These are phyloP conservation scores for Hortiboletus rubellus DNA, from an alignment of 1,284 basidiomycete genomes.

Conservation along the genomic window DNA sequence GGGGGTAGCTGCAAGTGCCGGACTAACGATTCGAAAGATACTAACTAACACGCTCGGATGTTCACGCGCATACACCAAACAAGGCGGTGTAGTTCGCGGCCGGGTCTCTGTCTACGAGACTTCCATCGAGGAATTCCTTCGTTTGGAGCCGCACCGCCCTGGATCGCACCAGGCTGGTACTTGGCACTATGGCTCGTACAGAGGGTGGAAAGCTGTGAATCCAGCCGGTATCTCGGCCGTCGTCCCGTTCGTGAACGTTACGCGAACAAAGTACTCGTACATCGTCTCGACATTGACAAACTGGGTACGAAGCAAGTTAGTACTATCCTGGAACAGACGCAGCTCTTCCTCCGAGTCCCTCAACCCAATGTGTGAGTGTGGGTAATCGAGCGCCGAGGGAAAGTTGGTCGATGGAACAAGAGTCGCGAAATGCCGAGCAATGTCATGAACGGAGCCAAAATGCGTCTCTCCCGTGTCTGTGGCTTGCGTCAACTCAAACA, in stretches of 20 bases:
- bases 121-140: background rate
- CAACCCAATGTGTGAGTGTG: background rate
- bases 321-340: background rate
- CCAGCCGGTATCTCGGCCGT: slow-evolving; percentile 9
- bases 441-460: background rate
- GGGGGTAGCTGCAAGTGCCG: too few relatives aligned
- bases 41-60: too few relatives aligned
- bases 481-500: slow-evolving; percentile 11
- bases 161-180: background rate
- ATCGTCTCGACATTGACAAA: slow-evolving; percentile 5
- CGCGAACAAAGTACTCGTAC: slow-evolving; percentile 15
- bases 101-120: background rate
- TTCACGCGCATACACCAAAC: too few relatives aligned
- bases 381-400: slow-evolving; percentile 2
- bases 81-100: slow-evolving; percentile 5
- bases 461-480: background rate
- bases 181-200: slow-evolving; percentile 1
- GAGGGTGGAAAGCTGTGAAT: slow-evolving; percentile 16
- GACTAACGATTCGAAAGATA: too few relatives aligned
- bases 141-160: background rate
- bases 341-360: background rate
- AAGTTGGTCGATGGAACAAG: slow-evolving; percentile 15
- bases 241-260: slow-evolving; percentile 14
- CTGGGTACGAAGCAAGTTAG: background rate
- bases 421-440: background rate